These are phyloP conservation scores for Postia placenta DNA, from an alignment of 768 basidiomycete genomes.

Conservation along the genomic window DNA sequence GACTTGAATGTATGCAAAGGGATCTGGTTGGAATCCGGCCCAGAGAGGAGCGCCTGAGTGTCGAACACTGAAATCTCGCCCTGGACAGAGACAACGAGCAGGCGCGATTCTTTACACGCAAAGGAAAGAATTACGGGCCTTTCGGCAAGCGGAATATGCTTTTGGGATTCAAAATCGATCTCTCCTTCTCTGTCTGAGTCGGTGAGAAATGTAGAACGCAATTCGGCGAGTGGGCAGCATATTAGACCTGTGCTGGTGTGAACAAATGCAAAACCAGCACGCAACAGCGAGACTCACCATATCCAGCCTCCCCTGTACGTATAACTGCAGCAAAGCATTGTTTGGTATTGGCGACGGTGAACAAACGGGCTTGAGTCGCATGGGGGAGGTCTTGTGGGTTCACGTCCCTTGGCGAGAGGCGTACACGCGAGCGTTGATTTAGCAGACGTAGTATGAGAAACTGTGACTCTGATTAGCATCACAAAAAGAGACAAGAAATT, in stretches of 20 bases:
- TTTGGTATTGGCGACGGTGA: slow-evolving; percentile 52
- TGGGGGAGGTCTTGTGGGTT: slow-evolving; percentile 31
- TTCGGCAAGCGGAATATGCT: slow-evolving; percentile 38
- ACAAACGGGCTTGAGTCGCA: slow-evolving; percentile 44
- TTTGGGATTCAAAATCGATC: slow-evolving; percentile 43
- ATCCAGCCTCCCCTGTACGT: slow-evolving; percentile 26
- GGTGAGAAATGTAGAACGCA: slow-evolving; percentile 47
- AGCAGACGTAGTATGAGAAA: slow-evolving; percentile 28
- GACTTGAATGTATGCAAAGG: slow-evolving; percentile 46
- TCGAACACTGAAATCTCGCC: slow-evolving; percentile 61
- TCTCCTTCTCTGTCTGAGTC: slow-evolving; percentile 33
- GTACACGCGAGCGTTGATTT: slow-evolving; percentile 60
- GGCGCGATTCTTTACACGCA: slow-evolving; percentile 50
- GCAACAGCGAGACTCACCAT: slow-evolving; percentile 27
- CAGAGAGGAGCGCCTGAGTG: slow-evolving; percentile 42
- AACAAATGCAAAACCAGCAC: neutral
- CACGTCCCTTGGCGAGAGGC: slow-evolving; percentile 49
- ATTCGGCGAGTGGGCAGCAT: slow-evolving; percentile 51
- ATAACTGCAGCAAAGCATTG: slow-evolving; percentile 69
- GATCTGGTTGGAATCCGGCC: slow-evolving; percentile 33
- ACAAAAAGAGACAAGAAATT: neutral
- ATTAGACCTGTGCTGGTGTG: slow-evolving; percentile 41
- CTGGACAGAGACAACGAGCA: slow-evolving; percentile 52
- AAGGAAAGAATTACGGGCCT: slow-evolving; percentile 52
- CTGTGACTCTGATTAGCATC: slow-evolving; percentile 2